phyloP scores from a whole-genome alignment of 176 grass and related monocot species.

The sorghum (Sorghum bicolor) region Sorghum_bicolor_NCBIv3 NC_012871.2:587001-587500 shows the following conservation, averaged over 20 bases:
- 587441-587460: conserved; percentile 32
- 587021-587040: conserved; percentile 1
- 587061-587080: neutral
- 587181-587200: conserved; percentile 12
- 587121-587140: conserved; percentile 17
- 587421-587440: conserved; percentile 43
- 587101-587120: conserved; percentile 8
- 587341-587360: conserved; percentile 28
- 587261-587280: neutral
- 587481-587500: conserved; percentile 16
- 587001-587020: conserved; percentile 15
- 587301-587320: neutral
- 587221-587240: conserved; percentile 17
- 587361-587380: conserved; percentile 44
- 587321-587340: conserved; percentile 23
- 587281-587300: conserved; percentile 14
- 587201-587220: conserved; percentile 15
- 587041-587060: conserved; percentile 22
- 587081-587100: conserved; percentile 20
- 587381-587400: conserved; percentile 28
- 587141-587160: conserved; percentile 13
- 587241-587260: conserved; percentile 17
- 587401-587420: conserved; percentile 18
- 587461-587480: conserved; percentile 32
- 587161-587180: conserved; percentile 27